Evolutionary conservation across 106 monocot species (phyloP).

Genomic region (Apostasia ramifera): DNA sequence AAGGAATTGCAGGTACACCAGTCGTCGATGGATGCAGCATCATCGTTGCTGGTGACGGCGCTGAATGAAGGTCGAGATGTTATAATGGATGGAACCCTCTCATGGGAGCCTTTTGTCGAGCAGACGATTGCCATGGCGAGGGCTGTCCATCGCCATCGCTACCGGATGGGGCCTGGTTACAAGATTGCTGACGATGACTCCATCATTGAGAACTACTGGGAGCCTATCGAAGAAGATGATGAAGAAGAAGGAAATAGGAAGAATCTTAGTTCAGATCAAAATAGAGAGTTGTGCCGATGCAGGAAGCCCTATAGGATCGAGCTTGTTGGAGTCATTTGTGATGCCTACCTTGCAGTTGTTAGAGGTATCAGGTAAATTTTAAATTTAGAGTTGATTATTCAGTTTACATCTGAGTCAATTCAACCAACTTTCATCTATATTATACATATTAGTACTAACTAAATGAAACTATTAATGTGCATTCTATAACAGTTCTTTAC

Average conservation of each 20-base stretch:
- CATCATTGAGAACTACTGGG: constrained; percentile 75
- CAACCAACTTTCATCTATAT: too few relatives aligned
- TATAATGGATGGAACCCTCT: constrained; percentile 90
- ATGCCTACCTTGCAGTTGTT: constrained; percentile 84
- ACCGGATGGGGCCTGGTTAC: constrained; percentile 89
- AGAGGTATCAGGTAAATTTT: constrained; percentile 72
- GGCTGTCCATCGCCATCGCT: constrained; percentile 57
- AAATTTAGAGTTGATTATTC: too few relatives aligned
- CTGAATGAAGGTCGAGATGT: constrained; percentile 92
- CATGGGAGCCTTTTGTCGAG: constrained; percentile 90
- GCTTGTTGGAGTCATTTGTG: constrained; percentile 87
- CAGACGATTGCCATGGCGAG: constrained; percentile 87
- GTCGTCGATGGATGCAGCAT: constrained; percentile 80
- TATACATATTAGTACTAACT: too few relatives aligned
- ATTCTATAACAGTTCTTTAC: too few relatives aligned
- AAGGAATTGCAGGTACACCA: constrained; percentile 68
- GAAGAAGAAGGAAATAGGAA: not conserved
- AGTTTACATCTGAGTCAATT: too few relatives aligned
- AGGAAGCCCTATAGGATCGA: constrained; percentile 92
- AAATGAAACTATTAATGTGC: too few relatives aligned
- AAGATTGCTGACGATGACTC: constrained; percentile 45
- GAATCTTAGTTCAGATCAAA: not conserved
- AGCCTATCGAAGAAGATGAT: constrained; percentile 31
- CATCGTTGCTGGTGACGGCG: constrained; percentile 88
- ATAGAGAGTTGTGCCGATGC: not conserved